These are phyloP conservation scores for Skeletonema grethae DNA, from an alignment of 108 stramenopile species.

Conservation along the genomic window DNA sequence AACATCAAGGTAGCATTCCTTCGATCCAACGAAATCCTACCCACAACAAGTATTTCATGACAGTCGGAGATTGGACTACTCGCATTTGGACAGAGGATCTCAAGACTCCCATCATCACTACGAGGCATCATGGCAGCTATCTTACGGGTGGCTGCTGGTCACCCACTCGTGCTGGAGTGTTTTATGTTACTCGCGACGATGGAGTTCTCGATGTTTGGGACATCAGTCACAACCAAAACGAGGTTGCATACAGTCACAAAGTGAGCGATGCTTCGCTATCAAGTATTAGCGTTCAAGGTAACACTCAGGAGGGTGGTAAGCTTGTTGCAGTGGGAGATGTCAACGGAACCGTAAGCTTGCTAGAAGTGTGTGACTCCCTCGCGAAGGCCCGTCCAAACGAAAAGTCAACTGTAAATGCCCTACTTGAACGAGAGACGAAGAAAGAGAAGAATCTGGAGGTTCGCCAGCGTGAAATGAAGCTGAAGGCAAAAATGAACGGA, in stretches of 20 bases:
- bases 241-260: conserved; percentile 89
- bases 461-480: neutral
- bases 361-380: conserved; percentile 80
- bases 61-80: conserved; percentile 92
- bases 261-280: conserved; percentile 75
- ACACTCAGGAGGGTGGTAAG: conserved; percentile 60
- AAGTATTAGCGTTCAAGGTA: conserved; percentile 74
- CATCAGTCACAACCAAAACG: conserved; percentile 85
- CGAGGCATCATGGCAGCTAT: conserved; percentile 74
- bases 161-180: conserved; percentile 88
- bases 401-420: conserved; percentile 67
- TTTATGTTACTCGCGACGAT: conserved; percentile 84
- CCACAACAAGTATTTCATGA: conserved; percentile 86
- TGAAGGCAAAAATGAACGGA: neutral
- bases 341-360: conserved; percentile 82
- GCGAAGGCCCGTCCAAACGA: conserved; percentile 66
- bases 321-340: conserved; percentile 87
- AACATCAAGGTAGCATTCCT: conserved; percentile 89
- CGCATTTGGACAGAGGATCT: conserved; percentile 87
- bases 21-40: conserved; percentile 86
- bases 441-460: conserved; percentile 67
- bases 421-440: conserved; percentile 87
- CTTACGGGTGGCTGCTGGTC: conserved; percentile 87
- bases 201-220: conserved; percentile 90
- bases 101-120: conserved; percentile 86